Percentiles rank a stretch among this genome's conserved stretches.
phyloP scores from a whole-genome alignment of 768 basidiomycete genomes.

The Tremella yokohamensis region DNA sequence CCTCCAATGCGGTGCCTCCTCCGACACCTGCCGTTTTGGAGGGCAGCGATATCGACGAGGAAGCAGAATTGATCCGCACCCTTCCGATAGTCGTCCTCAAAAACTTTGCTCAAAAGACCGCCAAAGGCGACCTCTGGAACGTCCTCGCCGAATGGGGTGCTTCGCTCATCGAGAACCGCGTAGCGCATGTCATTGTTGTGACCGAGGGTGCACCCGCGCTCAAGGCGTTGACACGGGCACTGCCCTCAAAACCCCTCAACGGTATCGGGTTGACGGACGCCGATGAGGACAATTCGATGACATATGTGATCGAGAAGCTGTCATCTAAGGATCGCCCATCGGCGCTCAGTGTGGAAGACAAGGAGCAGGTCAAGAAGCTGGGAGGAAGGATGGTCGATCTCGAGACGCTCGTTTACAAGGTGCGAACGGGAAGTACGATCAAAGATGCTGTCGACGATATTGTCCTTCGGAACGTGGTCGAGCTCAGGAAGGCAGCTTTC shows the following conservation, averaged over 20 bases:
- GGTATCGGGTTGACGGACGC: constrained; percentile 80
- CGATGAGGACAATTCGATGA: constrained; percentile 70
- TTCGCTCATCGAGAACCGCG: constrained; percentile 72
- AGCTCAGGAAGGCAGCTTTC: constrained; percentile 85
- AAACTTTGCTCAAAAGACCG: constrained; percentile 65
- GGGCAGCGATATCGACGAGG: constrained; percentile 35
- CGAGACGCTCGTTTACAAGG: constrained; percentile 69
- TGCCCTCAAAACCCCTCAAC: constrained; percentile 78
- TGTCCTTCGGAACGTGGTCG: constrained; percentile 69
- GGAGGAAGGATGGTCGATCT: constrained; percentile 75
- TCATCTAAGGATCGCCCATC: constrained; percentile 51
- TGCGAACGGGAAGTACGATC: constrained; percentile 67
- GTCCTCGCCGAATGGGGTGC: constrained; percentile 84
- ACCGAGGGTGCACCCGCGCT: constrained; percentile 85
- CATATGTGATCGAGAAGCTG: constrained; percentile 76
- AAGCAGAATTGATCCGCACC: constrained; percentile 56
- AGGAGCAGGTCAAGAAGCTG: constrained; percentile 63
- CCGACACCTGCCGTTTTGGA: constrained; percentile 1
- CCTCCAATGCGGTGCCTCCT: constrained; percentile 6
- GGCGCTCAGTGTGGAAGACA: constrained; percentile 61
- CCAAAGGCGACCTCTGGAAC: constrained; percentile 67
- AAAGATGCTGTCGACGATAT: constrained; percentile 88
- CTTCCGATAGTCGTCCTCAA: constrained; percentile 84
- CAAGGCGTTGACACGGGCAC: constrained; percentile 77
- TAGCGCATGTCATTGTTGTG: constrained; percentile 86